These are phyloP conservation scores for Filobasidium floriforme DNA, from an alignment of 768 basidiomycete genomes.

Conservation along the genomic window DNA sequence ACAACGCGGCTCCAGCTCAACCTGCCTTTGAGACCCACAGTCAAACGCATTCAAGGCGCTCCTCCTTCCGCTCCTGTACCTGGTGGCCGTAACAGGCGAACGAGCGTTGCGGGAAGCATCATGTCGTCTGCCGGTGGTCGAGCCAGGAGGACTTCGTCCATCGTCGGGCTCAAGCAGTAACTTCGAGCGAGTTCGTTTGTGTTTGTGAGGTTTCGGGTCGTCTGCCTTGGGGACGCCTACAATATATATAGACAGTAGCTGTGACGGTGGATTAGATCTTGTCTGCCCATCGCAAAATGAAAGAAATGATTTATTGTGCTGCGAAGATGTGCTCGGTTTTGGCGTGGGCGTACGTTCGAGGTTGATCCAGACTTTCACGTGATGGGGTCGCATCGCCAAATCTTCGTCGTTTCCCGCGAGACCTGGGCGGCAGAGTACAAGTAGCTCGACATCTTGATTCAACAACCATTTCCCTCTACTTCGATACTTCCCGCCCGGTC, in stretches of 20 bases:
- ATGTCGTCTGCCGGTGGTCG: not conserved
- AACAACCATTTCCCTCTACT: not conserved
- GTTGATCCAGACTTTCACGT: too few species aligned
- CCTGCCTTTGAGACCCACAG: not conserved
- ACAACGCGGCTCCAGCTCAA: not conserved
- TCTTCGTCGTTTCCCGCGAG: not conserved
- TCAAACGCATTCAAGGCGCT: conserved; percentile 24
- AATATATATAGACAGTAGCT: too few species aligned
- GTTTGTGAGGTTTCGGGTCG: too few species aligned
- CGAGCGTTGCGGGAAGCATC: conserved; percentile 18
- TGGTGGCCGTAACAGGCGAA: conserved; percentile 9
- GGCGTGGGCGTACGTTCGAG: too few species aligned
- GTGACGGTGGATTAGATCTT: too few species aligned
- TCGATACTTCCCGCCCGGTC: not conserved
- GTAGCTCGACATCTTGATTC: not conserved
- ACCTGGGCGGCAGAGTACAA: not conserved
- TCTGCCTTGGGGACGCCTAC: too few species aligned
- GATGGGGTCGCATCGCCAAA: not conserved
- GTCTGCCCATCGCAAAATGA: too few species aligned
- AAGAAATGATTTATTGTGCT: too few species aligned
- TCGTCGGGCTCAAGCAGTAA: too few species aligned
- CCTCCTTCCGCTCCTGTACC: conserved; percentile 19
- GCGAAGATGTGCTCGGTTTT: too few species aligned
- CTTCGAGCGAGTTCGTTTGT: too few species aligned
- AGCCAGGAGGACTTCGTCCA: not conserved